These are phyloP conservation scores for Podochytrium sp. DNA, from an alignment of 192 early-diverging fungal genomes.

Conservation along the genomic window DNA sequence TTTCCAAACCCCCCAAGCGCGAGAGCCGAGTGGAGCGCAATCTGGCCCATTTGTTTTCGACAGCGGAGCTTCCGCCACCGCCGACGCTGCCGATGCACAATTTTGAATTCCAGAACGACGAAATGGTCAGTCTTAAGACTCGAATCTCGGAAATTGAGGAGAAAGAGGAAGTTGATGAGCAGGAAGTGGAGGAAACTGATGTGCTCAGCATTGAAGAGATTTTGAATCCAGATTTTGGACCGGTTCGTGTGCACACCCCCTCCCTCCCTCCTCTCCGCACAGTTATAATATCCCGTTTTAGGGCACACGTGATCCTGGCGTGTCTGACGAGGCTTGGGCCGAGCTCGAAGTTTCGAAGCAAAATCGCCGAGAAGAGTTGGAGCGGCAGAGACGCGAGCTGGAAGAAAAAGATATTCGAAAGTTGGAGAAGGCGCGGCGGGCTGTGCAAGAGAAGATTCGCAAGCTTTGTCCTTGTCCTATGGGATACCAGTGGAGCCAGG, in stretches of 20 bases:
- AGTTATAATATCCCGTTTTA: neutral
- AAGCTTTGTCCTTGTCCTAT: constrained; percentile 31
- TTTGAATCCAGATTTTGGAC: neutral
- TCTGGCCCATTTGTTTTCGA: neutral
- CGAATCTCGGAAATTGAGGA: neutral
- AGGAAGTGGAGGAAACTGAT: neutral
- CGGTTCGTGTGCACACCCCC: neutral
- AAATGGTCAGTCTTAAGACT: neutral
- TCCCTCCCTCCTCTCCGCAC: no score
- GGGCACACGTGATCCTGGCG: constrained; percentile 32
- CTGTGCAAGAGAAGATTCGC: constrained; percentile 27
- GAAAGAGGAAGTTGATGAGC: neutral
- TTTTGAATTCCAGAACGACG: neutral
- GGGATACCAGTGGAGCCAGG: constrained; percentile 27
- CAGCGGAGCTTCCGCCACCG: neutral
- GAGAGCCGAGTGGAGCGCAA: no score
- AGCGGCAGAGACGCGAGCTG: neutral
- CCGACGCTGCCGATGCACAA: neutral
- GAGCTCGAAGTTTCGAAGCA: constrained; percentile 27
- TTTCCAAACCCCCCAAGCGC: neutral
- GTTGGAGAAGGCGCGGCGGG: constrained; percentile 4
- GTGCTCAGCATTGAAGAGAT: neutral
- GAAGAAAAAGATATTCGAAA: neutral
- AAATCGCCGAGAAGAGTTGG: constrained; percentile 17
- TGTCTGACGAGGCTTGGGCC: constrained; percentile 40